Evolutionary conservation across 805 yeast genomes (phyloP).

Genomic region (Metschnikowia baotianmanensis): DNA sequence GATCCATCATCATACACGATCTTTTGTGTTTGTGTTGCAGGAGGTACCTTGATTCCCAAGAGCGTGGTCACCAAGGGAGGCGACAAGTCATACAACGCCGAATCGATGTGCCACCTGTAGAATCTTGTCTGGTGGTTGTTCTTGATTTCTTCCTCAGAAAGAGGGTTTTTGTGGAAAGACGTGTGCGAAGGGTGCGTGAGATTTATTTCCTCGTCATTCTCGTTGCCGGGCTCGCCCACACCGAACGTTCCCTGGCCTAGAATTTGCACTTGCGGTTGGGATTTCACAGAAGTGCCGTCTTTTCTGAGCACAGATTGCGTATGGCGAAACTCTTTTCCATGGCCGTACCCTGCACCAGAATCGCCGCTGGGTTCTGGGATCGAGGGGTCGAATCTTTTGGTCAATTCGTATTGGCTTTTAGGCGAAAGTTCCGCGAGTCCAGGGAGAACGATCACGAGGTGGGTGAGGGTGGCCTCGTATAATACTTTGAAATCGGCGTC

Average conservation of each 20-base stretch:
- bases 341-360: conserved; percentile 67
- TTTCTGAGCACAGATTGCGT: conserved; percentile 63
- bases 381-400: conserved; percentile 77
- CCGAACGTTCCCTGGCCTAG: conserved; percentile 77
- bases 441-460: conserved; percentile 76
- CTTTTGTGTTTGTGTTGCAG: conserved; percentile 56
- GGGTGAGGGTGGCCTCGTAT: conserved; percentile 60
- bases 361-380: conserved; percentile 40
- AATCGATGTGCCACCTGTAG: conserved; percentile 93
- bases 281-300: conserved; percentile 77
- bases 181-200: conserved; percentile 85
- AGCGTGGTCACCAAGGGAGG: conserved; percentile 87
- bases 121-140: conserved; percentile 65
- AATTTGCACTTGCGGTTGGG: conserved; percentile 87
- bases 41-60: conserved; percentile 79
- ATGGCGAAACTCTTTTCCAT: conserved; percentile 65
- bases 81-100: conserved; percentile 80
- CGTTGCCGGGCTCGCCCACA: conserved; percentile 52
- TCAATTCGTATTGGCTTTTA: conserved; percentile 69
- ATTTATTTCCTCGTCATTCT: conserved; percentile 56
- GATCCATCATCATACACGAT: conserved; percentile 55
- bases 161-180: conserved; percentile 68
- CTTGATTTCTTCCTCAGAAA: conserved; percentile 63
- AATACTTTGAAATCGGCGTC: conserved; percentile 64
- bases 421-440: conserved; percentile 68